Base-by-base conservation (phyloP, 805 yeast species). In the Wickerhamomyces canadensis region DNA sequence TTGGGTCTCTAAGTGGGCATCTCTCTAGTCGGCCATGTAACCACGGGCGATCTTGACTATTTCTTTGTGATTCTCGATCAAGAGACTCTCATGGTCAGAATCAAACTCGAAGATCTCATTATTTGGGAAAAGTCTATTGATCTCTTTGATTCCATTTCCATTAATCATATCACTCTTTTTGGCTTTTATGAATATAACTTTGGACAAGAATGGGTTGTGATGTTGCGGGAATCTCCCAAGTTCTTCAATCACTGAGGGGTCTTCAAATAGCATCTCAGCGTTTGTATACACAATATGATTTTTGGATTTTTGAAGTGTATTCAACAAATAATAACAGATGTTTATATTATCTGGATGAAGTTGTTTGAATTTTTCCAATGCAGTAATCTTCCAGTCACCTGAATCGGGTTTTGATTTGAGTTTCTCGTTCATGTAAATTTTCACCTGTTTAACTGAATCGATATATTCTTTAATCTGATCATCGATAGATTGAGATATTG, bases 401-500 rank as follows among this genome's bases (percentile, higher is more conserved):
- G 7, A 19, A 8, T 5, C 6, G 11, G 8, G 5, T 18, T 28
- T 10, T 6, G 11, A 13, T 18, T 8, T 28, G 18, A 11, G 11
- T 10, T n/a, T 18, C 13, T 6, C 21, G 9, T 18, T 13, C 12
- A 29, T 16, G 22, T 16, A 29, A 13, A 5, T 7, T 19, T 19
- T 11, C 19, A 29, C 18, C 13, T 3, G 5, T 19, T 19, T 18
- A 29, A 17, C 22, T 6, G 24, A 16, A 3, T 18, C 11, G 14
- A 19, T 19, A 11, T 16, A 13, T 5, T 19, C 12, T 16, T 19
- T 14, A 19, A 29, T 19, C 4, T 14, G 7, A 5, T 4, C 12
- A 16, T 29, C 32, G 7, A 29, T 13, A 19, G 32, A 23, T 13
- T 29, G 32, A 3, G 32, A 18, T 8, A 52, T 43, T 18, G 79